Base-by-base conservation (phyloP, 2,329 filamentous ascomycete species). In the Aschersonia sp. region DNA sequence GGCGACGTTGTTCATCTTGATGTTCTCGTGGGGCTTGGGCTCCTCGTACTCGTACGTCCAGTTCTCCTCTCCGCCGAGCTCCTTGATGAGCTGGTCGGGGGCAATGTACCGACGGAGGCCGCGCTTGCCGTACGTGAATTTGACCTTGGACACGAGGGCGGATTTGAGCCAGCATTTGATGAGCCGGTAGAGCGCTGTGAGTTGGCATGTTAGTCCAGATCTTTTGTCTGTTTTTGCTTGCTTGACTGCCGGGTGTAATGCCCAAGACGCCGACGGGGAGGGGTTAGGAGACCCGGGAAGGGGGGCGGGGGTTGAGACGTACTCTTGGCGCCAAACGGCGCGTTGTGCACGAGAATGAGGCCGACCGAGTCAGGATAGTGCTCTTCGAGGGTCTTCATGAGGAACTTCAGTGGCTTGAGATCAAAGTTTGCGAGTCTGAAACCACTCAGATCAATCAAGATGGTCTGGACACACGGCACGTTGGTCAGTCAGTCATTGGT, bases 331-430 rank as follows among this genome's bases (percentile, higher is more conserved):
- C 95, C 70, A 86, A 88, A 94, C 6, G 88, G 89, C 0, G 88
- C 80, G 63, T 92, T 92, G 70, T 95, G 89, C 37, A 96, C 85
- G 41, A 94, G 73, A 2, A 95, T 84, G 3, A 82, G 75, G 32
- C 87, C 88, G 1, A 95, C 72, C 42, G 79, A 87, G 63, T 95
- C 88, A 1, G 88, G 88, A 57, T 94, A 96, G 63, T 96, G 94
- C 49, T 87, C 87, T 67, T 95, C 88, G 60, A 94, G 94, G 63
- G 86, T 92, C 65, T 92, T 90, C 67, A 95, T 92, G 80, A 95
- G 94, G 67, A 94, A 95, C 58, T 92, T 94, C 47, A 95, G 84
- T 0, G 88, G 88, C 0, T 83, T 76, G 61, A 94, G 94, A 63
- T 95, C 88, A 87, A 95, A 94, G 65, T 95, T 95, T 7, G 86